phyloP scores from a whole-genome alignment of 768 basidiomycete species.

The Candolleomyces aberdarensis region DNA sequence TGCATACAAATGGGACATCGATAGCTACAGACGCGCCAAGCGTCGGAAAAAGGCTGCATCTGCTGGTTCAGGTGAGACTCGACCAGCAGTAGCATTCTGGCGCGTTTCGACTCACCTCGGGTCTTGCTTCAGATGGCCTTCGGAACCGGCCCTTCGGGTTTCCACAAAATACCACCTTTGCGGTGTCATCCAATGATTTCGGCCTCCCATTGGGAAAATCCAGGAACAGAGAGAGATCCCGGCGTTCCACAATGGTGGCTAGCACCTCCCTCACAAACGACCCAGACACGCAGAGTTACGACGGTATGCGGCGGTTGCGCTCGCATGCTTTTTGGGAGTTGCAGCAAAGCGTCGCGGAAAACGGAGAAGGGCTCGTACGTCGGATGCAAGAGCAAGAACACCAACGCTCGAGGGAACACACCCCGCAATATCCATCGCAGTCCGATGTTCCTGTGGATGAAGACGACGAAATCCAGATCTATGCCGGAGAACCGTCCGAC shows the following conservation, averaged over 20 bases:
- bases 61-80: constrained; percentile 23
- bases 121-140: background rate
- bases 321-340: constrained; percentile 67
- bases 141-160: constrained; percentile 11
- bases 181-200: constrained; percentile 51
- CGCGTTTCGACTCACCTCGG: background rate
- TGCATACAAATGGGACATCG: constrained; percentile 49
- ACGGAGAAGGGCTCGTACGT: constrained; percentile 63
- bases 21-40: constrained; percentile 53
- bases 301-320: constrained; percentile 37
- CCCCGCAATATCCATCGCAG: constrained; percentile 14
- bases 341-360: constrained; percentile 56
- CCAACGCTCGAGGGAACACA: constrained; percentile 39
- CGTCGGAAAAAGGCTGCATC: constrained; percentile 46
- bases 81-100: too few relatives aligned
- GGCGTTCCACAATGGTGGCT: background rate
- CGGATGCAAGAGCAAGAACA: constrained; percentile 75
- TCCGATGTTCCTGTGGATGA: constrained; percentile 48
- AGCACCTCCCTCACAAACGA: background rate
- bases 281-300: constrained; percentile 10
- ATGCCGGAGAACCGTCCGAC: constrained; percentile 32
- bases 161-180: constrained; percentile 29
- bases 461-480: constrained; percentile 59
- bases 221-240: background rate
- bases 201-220: constrained; percentile 11